Evolutionary conservation across 257 asterid genomes (phyloP), one percentile per base, ranked within the genome.

Genomic region (Gentiana straminea): DNA sequence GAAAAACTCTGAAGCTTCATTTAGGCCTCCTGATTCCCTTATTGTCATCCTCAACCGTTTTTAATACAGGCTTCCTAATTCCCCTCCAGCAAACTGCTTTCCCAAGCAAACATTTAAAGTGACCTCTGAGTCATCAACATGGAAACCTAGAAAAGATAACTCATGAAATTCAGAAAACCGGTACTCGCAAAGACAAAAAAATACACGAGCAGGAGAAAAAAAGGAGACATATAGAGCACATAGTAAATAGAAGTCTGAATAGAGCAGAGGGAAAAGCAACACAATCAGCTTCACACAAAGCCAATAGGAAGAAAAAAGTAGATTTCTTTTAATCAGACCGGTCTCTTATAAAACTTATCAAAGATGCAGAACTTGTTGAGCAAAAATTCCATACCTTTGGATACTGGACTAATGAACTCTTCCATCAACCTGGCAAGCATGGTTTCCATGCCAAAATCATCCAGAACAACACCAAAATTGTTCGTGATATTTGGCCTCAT

Each of bases 111-210:
- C 92, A 75, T 91, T 91, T 75, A 91, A 79, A 44, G 95, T 91
- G 66, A 91, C 98, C 75, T 91, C 98, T 51, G 98, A 78, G 70
- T 91, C 98, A 79, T 91, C 98, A 73, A 91, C 96, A 64, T 91
- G 98, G 64, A 91, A 91, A 66, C 98, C 98, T 91, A 72, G 57
- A 38, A 59, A 68, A 57, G 59, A 54, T n/a, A n/a, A n/a, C n/a
- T n/a, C n/a, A n/a, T n/a, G n/a, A n/a, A n/a, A n/a, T n/a, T n/a
- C n/a, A n/a, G n/a, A n/a, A n/a, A n/a, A n/a, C n/a, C n/a, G n/a
- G n/a, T n/a, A n/a, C n/a, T n/a, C n/a, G n/a, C n/a, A n/a, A n/a
- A n/a, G n/a, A n/a, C n/a, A n/a, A n/a, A n/a, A n/a, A n/a, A n/a
- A n/a, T n/a, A n/a, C n/a, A n/a, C n/a, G n/a, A n/a, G n/a, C n/a